phyloP scores from a whole-genome alignment of 116 monocot genomes.

The Phalaenopsis hybrid region DNA sequence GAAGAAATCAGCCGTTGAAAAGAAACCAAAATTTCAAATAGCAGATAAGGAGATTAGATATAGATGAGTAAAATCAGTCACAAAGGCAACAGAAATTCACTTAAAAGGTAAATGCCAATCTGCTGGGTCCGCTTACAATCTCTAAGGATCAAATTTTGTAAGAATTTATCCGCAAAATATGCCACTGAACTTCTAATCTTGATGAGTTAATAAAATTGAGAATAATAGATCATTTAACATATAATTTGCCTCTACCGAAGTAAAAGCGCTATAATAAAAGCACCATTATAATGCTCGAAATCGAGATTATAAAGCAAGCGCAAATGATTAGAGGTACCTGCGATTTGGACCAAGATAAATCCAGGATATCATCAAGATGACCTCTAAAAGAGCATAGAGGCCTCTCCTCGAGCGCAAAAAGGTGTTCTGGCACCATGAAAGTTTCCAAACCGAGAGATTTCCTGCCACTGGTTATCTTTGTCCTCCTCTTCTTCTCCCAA shows the following conservation, averaged over 20 bases:
- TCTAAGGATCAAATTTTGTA: too few relatives aligned
- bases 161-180: too few relatives aligned
- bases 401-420: constrained; percentile 61
- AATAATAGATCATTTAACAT: neutral
- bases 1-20: too few relatives aligned
- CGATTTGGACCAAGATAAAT: constrained; percentile 93
- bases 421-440: constrained; percentile 42
- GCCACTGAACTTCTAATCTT: neutral
- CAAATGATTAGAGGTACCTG: constrained; percentile 33
- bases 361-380: constrained; percentile 78
- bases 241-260: neutral
- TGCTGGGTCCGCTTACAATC: too few relatives aligned
- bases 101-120: too few relatives aligned
- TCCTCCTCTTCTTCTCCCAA: constrained; percentile 64
- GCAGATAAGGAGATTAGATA: too few relatives aligned
- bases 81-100: too few relatives aligned
- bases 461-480: constrained; percentile 31
- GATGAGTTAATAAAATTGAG: neutral
- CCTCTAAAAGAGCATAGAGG: constrained; percentile 73
- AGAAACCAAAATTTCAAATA: too few relatives aligned
- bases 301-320: neutral
- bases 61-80: too few relatives aligned
- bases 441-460: constrained; percentile 43
- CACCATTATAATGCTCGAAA: neutral
- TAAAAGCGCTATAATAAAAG: neutral